phyloP scores from a whole-genome alignment of 2,329 filamentous ascomycete species.

The Colletotrichum costaricense region DNA sequence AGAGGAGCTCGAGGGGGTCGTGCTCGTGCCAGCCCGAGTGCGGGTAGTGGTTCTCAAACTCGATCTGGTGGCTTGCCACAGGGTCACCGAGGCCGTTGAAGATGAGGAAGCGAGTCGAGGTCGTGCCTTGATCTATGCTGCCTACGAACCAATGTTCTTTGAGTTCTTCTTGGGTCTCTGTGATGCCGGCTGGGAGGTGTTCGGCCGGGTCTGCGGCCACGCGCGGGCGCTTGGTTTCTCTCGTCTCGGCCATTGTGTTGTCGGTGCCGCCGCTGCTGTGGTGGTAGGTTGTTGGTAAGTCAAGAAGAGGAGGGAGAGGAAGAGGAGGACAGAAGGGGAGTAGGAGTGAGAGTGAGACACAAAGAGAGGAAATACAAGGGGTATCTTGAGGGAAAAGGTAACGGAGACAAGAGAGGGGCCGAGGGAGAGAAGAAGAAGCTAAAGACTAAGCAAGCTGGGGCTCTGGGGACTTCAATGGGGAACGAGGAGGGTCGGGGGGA shows the following conservation, averaged over 20 bases:
- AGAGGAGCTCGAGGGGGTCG: slow-evolving; percentile 80
- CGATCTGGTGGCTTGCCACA: slow-evolving; percentile 85
- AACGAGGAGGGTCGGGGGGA: slow-evolving; percentile 1
- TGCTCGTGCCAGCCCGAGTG: slow-evolving; percentile 95
- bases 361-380: background rate
- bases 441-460: background rate
- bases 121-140: slow-evolving; percentile 92
- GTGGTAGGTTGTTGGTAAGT: background rate
- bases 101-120: slow-evolving; percentile 89
- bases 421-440: background rate
- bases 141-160: slow-evolving; percentile 76
- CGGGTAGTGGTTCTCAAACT: slow-evolving; percentile 87
- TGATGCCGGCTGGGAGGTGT: slow-evolving; percentile 45
- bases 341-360: background rate
- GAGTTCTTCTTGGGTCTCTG: slow-evolving; percentile 46
- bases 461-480: background rate
- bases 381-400: background rate
- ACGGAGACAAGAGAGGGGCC: background rate
- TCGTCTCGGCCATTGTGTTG: slow-evolving; percentile 27
- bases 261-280: background rate
- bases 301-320: background rate
- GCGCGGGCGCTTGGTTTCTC: slow-evolving; percentile 29
- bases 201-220: slow-evolving; percentile 27
- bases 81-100: slow-evolving; percentile 84
- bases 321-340: too few species aligned